Base-by-base conservation (phyloP, 768 basidiomycete species). In the Royoungia palumana region DNA sequence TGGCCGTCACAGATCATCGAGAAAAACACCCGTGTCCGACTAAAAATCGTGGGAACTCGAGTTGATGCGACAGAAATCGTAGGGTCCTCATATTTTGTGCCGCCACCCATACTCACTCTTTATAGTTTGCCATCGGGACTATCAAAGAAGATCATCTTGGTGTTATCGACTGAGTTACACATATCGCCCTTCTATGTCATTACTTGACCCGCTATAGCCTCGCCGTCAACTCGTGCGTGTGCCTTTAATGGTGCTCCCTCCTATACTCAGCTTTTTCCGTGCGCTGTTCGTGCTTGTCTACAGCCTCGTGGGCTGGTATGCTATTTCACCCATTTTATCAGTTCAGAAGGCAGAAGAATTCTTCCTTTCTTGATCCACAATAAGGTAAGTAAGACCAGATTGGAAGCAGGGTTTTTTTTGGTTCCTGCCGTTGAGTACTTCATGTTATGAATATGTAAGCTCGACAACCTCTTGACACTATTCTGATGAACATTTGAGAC, bases 71-170 rank as follows among this genome's bases (percentile, higher is more conserved):
- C 94, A 20, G 94, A 98, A 70, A 96, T 99, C 58, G 94, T 94
- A 64, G 56, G n/a, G 91, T 55, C 73, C 2, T 9, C 41, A 16
- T 34, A 20, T 42, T 16, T 22, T 37, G 11, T 37, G 27, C 46
- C 53, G 12, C 51, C 38, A 44, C 35, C 12, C 19, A 16, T 17
- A 25, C 36, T 50, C 32, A 47, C 38, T 24, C 42, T n/a, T 1
- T 22, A 2, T 51, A 96, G 94, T 97, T 97, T 60, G 94, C 94
- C 2, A 98, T 97, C 56, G 95, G 94, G 9, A 93, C 89, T 4
- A 96, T 98, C 69, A 99, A 98, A 73, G 95, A 97, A 68, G 95
- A 97, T 65, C 95, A 94, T 68, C 74, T 98, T 24, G 95, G 95
- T 40, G 91, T 95, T 45, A 90, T 94, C 59, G 90, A 91, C 54